These are phyloP conservation scores for Dryas drummondii DNA, from an alignment of 306 rosid genomes.

Conservation along the genomic window DNA sequence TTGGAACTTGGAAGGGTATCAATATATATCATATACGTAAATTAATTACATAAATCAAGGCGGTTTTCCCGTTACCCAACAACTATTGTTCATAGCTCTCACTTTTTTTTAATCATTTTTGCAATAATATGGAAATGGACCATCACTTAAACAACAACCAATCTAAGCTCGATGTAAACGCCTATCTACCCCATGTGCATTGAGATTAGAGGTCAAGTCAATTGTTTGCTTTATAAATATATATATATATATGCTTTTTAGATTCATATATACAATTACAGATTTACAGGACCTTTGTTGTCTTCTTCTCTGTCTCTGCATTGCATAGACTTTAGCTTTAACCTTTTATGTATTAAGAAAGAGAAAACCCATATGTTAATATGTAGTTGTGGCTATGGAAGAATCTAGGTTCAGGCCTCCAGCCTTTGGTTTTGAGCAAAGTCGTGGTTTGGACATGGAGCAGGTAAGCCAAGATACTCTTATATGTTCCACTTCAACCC, in stretches of 20 bases:
- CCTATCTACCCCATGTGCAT: neutral
- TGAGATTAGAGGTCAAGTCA: neutral
- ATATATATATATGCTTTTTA: neutral
- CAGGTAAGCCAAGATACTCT: neutral
- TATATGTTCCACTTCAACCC: neutral
- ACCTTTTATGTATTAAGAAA: no score
- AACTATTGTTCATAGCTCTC: neutral
- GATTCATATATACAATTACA: neutral
- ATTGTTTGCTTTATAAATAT: neutral
- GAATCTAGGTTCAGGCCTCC: no score
- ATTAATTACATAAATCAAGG: neutral
- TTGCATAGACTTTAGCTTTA: neutral
- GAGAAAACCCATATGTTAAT: no score
- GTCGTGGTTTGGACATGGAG: neutral
- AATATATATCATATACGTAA: no score
- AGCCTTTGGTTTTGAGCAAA: neutral
- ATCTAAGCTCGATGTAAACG: neutral
- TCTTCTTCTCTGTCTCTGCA: neutral
- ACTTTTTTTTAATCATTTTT: neutral
- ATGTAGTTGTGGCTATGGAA: no score
- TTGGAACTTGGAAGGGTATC: no score
- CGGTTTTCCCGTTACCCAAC: neutral
- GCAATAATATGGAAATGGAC: neutral
- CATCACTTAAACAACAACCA: neutral
- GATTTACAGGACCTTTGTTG: neutral